Percentiles rank a stretch among this genome's conserved stretches.
Evolutionary conservation across 139 green algal genomes (phyloP).

Genomic region (Volvox reticuliferus): DNA sequence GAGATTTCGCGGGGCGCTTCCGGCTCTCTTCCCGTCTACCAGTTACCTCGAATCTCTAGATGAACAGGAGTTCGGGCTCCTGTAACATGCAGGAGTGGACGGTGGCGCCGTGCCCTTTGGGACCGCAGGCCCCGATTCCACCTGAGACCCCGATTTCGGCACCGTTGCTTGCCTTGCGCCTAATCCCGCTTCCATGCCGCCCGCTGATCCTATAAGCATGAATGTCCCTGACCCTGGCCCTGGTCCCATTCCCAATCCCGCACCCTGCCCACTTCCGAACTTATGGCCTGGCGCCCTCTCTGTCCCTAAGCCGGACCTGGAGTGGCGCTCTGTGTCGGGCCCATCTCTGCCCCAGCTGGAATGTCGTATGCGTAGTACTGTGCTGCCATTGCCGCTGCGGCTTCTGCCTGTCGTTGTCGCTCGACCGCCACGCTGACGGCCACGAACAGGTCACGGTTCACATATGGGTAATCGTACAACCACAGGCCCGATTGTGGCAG

Average conservation of each 20-base stretch:
- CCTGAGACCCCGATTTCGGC: background rate
- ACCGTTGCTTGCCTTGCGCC: background rate
- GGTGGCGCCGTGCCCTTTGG: background rate
- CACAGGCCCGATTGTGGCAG: conserved; percentile 82
- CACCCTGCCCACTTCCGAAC: too few species aligned
- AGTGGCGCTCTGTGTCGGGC: background rate
- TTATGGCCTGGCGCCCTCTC: background rate
- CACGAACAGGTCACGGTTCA: conserved; percentile 78
- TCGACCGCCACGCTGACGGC: conserved; percentile 79
- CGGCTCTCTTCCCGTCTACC: too few species aligned
- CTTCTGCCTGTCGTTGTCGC: conserved; percentile 48
- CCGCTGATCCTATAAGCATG: too few species aligned
- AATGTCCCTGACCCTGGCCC: background rate
- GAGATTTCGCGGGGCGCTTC: too few species aligned
- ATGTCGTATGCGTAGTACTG: conserved; percentile 30
- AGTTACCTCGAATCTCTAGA: background rate
- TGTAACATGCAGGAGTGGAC: background rate
- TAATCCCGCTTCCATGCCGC: too few species aligned
- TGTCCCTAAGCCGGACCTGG: background rate
- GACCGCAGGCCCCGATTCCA: background rate
- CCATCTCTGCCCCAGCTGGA: background rate
- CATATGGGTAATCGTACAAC: conserved; percentile 87
- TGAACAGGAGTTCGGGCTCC: background rate
- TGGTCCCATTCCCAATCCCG: background rate
- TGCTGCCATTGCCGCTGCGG: background rate